Conservation (phyloP, 1,284 basidiomycete genomes). For the Vanrija sp. region DNA sequence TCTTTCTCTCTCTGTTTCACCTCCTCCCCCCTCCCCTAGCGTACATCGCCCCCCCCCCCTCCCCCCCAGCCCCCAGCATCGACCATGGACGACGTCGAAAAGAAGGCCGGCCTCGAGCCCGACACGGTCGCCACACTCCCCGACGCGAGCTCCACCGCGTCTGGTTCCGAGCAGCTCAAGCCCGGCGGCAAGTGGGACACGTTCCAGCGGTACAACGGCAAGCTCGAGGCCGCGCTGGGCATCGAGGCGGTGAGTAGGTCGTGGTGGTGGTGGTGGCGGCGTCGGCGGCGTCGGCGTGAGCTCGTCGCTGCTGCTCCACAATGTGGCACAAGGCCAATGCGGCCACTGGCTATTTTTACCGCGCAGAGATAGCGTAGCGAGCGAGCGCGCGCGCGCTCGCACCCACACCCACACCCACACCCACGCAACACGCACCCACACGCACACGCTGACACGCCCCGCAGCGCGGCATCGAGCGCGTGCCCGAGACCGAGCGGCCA, state of each 20-base stretch:
- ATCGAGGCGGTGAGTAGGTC: slow-evolving; percentile 32
- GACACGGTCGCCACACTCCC: neutral
- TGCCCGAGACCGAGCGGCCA: slow-evolving; percentile 26
- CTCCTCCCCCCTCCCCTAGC: neutral
- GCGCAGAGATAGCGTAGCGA: neutral
- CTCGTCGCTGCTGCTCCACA: neutral
- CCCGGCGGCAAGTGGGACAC: slow-evolving; percentile 12
- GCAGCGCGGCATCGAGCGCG: slow-evolving; percentile 41
- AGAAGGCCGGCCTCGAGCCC: neutral
- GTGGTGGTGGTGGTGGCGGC: too few species aligned
- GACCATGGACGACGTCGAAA: neutral
- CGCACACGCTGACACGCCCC: neutral
- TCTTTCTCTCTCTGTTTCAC: too few species aligned
- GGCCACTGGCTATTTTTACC: neutral
- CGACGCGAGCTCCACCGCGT: neutral
- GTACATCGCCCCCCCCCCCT: too few species aligned
- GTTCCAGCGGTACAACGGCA: slow-evolving; percentile 24
- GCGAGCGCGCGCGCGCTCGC: neutral
- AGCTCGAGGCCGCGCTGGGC: slow-evolving; percentile 26
- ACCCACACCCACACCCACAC: neutral
- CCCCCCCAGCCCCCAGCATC: too few species aligned
- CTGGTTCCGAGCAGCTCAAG: neutral
- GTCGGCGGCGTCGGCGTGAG: too few species aligned
- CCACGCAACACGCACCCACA: neutral
- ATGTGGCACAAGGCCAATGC: neutral